A percentile compares a stretch with the other conserved stretches of the same genome.
phyloP scores from a whole-genome alignment of 2,329 filamentous ascomycete genomes.

The Ascocoryne sarcoides region DNA sequence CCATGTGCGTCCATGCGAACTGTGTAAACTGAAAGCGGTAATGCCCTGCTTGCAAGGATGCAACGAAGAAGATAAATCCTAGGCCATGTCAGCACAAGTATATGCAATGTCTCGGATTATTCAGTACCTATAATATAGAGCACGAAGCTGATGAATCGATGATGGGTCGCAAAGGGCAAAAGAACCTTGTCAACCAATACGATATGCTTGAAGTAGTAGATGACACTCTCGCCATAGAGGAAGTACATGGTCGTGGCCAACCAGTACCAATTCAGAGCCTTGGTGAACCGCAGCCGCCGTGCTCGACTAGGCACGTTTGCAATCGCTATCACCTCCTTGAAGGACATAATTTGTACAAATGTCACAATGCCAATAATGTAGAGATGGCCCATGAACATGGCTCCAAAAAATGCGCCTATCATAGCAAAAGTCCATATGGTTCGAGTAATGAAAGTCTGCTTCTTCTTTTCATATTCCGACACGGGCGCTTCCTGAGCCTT shows the following conservation, averaged over 20 bases:
- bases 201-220: conserved; percentile 99
- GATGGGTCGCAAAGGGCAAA: conserved; percentile 88
- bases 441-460: conserved; percentile 91
- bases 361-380: conserved; percentile 94
- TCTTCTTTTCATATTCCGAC: conserved; percentile 95
- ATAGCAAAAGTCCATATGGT: conserved; percentile 98
- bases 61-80: conserved; percentile 98
- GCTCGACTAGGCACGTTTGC: conserved; percentile 88
- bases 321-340: conserved; percentile 99
- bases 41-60: conserved; percentile 86
- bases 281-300: conserved; percentile 84
- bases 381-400: conserved; percentile 93
- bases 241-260: conserved; percentile 99
- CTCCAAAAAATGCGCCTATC: conserved; percentile 85
- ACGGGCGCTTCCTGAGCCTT: conserved; percentile 25
- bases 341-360: conserved; percentile 88
- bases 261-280: conserved; percentile 98
- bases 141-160: conserved; percentile 97
- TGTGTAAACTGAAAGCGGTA: conserved; percentile 99
- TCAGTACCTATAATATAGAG: conserved; percentile 86
- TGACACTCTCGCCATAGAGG: conserved; percentile 94
- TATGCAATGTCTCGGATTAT: neutral
- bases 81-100: conserved; percentile 22
- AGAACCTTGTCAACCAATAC: conserved; percentile 89
- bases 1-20: conserved; percentile 99